Base-by-base conservation (phyloP, 345 rosid species). In the Cochlearia excelsa region DNA sequence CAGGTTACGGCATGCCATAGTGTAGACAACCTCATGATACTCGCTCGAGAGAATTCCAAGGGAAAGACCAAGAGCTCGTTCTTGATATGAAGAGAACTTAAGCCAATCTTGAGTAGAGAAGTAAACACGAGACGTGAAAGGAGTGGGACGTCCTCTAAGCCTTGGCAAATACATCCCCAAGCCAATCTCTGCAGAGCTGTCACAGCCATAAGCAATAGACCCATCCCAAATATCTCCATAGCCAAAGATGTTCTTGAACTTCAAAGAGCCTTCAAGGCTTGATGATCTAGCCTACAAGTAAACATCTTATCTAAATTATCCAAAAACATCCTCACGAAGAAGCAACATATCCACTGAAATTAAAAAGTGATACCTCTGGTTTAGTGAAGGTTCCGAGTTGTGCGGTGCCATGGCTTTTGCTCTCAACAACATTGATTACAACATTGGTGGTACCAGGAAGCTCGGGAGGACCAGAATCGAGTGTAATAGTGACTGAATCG, bases 171-270 rank as follows among this genome's bases (percentile, higher is more conserved):
- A 80, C 63, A 89, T 63, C 49, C 99, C 96, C 49, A 84, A 82
- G 62, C 99, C 85, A 6, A 81, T 62, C 86, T 93, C 97, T 1
- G 87, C 76, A 7, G 86, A 70, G 46, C 72, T 85, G 57, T 90
- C 96, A 73, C 76, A 82, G 40, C 87, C 92, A 75, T 79, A 89
- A 0, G 84, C 91, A 63, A 93, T 58, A 63, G 95, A 80, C 42
- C 80, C 78, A 59, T 93, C 95, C 99, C 99, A 93, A n/a, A 83
- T 75, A 78, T 93, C 99, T 59, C 97, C 97, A 73, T 77, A 80
- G 6, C 99, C 99, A 54, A 87, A 80, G 55, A 87, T 9, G 62
- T 93, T 93, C 79, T 85, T 93, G 70, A 79, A 84, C 73, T 81
- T 89, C 41, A 87, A 67, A 11, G 87, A 72, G 60, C 82, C 99